Conservation (phyloP, 768 basidiomycete genomes). For the Lanmaoa pseudosensibilis region DNA sequence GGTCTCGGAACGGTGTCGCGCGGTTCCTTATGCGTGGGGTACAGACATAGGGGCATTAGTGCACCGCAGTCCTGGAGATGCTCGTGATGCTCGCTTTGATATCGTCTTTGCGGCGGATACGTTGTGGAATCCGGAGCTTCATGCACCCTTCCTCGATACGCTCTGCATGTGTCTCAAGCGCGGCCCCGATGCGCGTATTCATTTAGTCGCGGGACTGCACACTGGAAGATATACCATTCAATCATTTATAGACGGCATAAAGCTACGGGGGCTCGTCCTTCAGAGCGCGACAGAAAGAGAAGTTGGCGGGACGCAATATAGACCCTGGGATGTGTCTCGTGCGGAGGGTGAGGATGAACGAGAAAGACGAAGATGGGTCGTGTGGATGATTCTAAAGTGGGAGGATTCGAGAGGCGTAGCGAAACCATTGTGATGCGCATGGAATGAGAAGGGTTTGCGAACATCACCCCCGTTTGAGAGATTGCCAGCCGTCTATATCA, state of each 20-base stretch:
- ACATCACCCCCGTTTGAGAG: not conserved
- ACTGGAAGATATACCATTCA: slow-evolving; percentile 74
- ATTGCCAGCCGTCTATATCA: not conserved
- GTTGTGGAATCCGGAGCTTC: slow-evolving; percentile 70
- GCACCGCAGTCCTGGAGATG: not conserved
- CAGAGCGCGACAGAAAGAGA: slow-evolving; percentile 51
- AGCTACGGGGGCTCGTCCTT: slow-evolving; percentile 43
- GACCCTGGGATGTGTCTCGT: slow-evolving; percentile 53
- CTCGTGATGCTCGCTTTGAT: slow-evolving; percentile 49
- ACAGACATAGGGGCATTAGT: slow-evolving; percentile 38
- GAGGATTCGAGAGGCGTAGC: slow-evolving; percentile 5
- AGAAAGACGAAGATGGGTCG: slow-evolving; percentile 70
- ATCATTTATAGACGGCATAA: slow-evolving; percentile 46
- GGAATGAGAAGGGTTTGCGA: not conserved
- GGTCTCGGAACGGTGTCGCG: slow-evolving; percentile 48
- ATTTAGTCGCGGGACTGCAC: slow-evolving; percentile 74
- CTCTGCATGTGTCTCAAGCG: slow-evolving; percentile 49
- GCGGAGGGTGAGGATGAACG: slow-evolving; percentile 59
- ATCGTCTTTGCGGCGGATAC: slow-evolving; percentile 74
- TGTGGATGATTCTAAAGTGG: slow-evolving; percentile 66
- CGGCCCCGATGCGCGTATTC: slow-evolving; percentile 46
- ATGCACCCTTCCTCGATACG: slow-evolving; percentile 52
- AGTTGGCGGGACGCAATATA: slow-evolving; percentile 37
- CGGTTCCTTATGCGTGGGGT: slow-evolving; percentile 67
- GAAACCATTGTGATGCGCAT: slow-evolving; percentile 16